phyloP scores from a whole-genome alignment of 352 stramenopile genomes.

The Phytophthora quininea region DNA sequence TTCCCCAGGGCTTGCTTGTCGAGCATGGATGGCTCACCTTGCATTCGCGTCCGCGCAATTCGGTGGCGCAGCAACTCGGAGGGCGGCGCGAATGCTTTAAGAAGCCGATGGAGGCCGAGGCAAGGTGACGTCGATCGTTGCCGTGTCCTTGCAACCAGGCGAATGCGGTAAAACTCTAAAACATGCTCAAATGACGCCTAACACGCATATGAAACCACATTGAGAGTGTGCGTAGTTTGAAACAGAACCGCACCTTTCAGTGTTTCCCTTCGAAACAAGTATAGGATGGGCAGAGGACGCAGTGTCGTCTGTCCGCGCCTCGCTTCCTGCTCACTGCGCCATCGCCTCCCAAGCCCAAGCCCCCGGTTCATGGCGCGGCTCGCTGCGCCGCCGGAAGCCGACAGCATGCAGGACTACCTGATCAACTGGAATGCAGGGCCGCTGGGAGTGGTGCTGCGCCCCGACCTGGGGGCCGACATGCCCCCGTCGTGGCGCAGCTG shows the following conservation, averaged over 20 bases:
- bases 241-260: no score
- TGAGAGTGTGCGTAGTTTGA: no score
- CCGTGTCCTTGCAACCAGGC: neutral
- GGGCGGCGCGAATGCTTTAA: neutral
- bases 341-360: neutral
- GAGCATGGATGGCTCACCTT: neutral
- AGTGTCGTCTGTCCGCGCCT: neutral
- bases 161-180: neutral
- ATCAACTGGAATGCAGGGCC: constrained; percentile 87
- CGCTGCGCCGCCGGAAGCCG: constrained; percentile 7
- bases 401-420: constrained; percentile 70
- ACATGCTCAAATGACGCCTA: no score
- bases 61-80: constrained; percentile 4
- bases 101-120: neutral
- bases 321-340: neutral
- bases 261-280: no score
- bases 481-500: constrained; percentile 77
- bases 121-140: neutral
- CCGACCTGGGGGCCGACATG: constrained; percentile 76
- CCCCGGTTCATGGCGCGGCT: constrained; percentile 2
- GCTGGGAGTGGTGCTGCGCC: constrained; percentile 75
- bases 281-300: no score
- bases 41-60: constrained; percentile 14
- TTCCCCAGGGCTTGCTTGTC: neutral
- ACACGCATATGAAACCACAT: no score